These are phyloP conservation scores for Fusarium papillatum DNA, from an alignment of 2,329 filamentous ascomycete species.

Conservation along the genomic window DNA sequence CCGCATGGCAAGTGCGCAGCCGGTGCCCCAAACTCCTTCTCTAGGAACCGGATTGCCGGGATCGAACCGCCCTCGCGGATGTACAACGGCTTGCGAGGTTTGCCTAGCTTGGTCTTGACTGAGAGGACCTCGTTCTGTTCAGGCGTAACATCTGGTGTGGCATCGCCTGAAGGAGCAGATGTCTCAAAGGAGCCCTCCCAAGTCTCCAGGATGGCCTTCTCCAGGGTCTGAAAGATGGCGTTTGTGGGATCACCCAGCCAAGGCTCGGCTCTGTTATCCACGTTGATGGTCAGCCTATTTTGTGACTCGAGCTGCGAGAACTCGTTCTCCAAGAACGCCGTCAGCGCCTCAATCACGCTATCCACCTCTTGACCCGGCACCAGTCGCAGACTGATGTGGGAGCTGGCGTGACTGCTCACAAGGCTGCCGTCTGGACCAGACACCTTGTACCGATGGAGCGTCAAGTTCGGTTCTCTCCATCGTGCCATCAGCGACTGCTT, in stretches of 20 bases:
- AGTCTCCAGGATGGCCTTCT: slow-evolving; percentile 85
- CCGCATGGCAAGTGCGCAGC: slow-evolving; percentile 95
- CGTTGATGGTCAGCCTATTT: slow-evolving; percentile 84
- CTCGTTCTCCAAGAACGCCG: slow-evolving; percentile 75
- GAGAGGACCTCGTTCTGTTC: slow-evolving; percentile 33
- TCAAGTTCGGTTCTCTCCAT: slow-evolving; percentile 96
- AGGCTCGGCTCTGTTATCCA: slow-evolving; percentile 94
- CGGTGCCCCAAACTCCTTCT: slow-evolving; percentile 93
- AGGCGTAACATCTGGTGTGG: slow-evolving; percentile 14
- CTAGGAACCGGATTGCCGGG: slow-evolving; percentile 91
- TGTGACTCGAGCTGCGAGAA: slow-evolving; percentile 83
- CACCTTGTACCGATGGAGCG: slow-evolving; percentile 92
- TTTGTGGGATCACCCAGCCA: slow-evolving; percentile 96
- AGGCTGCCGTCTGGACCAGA: slow-evolving; percentile 93
- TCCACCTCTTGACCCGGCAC: slow-evolving; percentile 94
- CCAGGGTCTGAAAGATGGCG: slow-evolving; percentile 90
- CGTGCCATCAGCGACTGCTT: slow-evolving; percentile 90
- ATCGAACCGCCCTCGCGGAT: slow-evolving; percentile 97
- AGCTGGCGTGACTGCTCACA: slow-evolving; percentile 90
- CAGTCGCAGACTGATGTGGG: slow-evolving; percentile 89
- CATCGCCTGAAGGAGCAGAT: slow-evolving; percentile 21
- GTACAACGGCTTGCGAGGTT: slow-evolving; percentile 80
- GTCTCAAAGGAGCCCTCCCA: slow-evolving; percentile 75
- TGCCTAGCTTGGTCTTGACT: slow-evolving; percentile 39
- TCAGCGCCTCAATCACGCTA: slow-evolving; percentile 78